phyloP scores from a whole-genome alignment of 495 filamentous ascomycete species.

The Acidomyces sp. region DNA sequence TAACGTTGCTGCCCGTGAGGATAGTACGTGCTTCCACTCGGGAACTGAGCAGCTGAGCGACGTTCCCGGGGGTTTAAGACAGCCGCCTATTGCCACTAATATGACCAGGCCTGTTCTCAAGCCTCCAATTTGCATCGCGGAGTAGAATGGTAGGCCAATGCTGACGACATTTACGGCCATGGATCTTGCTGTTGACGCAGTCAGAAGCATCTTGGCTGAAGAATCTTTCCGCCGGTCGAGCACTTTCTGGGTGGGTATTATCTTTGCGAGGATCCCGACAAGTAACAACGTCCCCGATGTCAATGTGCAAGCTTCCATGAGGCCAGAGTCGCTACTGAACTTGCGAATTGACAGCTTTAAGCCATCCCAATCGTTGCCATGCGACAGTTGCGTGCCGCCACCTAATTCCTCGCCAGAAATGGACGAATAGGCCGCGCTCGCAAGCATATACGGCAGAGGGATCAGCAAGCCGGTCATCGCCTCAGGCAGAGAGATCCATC shows the following conservation, averaged over 20 bases:
- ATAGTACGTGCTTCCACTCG: conserved; percentile 23
- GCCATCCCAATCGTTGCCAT: background rate
- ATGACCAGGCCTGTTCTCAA: conserved; percentile 39
- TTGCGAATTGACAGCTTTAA: conserved; percentile 5
- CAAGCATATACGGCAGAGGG: conserved; percentile 21
- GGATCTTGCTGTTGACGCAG: background rate
- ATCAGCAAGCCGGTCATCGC: conserved; percentile 19
- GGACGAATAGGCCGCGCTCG: conserved; percentile 16
- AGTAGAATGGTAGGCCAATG: conserved; percentile 44
- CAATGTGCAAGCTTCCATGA: conserved; percentile 27
- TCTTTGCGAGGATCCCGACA: conserved; percentile 29
- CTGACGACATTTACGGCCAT: conserved; percentile 20
- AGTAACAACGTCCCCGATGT: conserved; percentile 32
- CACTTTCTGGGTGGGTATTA: conserved; percentile 18
- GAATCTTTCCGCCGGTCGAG: conserved; percentile 26
- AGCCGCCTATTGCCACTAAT: conserved; percentile 34
- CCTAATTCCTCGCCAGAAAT: conserved; percentile 1
- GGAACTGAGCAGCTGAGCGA: conserved; percentile 14
- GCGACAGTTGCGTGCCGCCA: conserved; percentile 3
- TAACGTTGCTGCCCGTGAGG: conserved; percentile 24
- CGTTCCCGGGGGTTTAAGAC: conserved; percentile 22
- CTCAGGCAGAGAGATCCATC: conserved; percentile 18
- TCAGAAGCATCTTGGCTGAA: background rate
- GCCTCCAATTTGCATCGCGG: conserved; percentile 43
- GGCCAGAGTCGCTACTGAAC: conserved; percentile 13